phyloP scores from a whole-genome alignment of 257 asterid species.

The Plantago ovata region DNA sequence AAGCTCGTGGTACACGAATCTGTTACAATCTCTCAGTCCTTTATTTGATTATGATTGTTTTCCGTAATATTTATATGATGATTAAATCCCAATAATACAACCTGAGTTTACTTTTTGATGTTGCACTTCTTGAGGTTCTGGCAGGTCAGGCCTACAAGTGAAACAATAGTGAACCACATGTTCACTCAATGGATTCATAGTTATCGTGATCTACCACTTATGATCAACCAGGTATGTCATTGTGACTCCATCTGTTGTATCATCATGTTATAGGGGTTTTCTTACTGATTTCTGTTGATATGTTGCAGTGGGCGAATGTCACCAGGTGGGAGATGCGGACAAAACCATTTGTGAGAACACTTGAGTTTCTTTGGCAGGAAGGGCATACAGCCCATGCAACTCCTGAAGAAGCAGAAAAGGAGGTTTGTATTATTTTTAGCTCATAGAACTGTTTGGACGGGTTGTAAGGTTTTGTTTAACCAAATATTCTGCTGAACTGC shows the following conservation, averaged over 20 bases:
- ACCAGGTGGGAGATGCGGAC: slow-evolving; percentile 99
- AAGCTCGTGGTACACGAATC: slow-evolving; percentile 86
- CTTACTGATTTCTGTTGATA: slow-evolving; percentile 11
- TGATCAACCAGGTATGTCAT: slow-evolving; percentile 87
- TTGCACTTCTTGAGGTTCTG: slow-evolving; percentile 80
- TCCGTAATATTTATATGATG: slow-evolving; percentile 10
- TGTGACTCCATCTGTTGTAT: slow-evolving; percentile 9
- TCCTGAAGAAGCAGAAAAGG: slow-evolving; percentile 87
- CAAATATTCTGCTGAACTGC: slow-evolving; percentile 39
- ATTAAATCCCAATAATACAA: slow-evolving; percentile 22
- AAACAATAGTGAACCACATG: slow-evolving; percentile 99
- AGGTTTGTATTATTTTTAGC: slow-evolving; percentile 45
- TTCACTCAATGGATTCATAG: slow-evolving; percentile 99
- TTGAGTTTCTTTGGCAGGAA: slow-evolving; percentile 98
- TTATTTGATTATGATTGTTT: not conserved
- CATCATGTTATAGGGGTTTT: slow-evolving; percentile 7
- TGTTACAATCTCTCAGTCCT: slow-evolving; percentile 11
- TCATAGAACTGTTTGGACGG: slow-evolving; percentile 5
- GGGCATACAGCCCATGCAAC: slow-evolving; percentile 99
- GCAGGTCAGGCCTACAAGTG: slow-evolving; percentile 99
- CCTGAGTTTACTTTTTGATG: slow-evolving; percentile 61
- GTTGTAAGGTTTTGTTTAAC: slow-evolving; percentile 28
- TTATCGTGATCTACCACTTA: slow-evolving; percentile 95
- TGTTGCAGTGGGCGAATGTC: slow-evolving; percentile 91
- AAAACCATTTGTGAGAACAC: slow-evolving; percentile 90